Base-by-base conservation (phyloP, 164 flowering plant species). In the Chimonanthus praecox region DNA sequence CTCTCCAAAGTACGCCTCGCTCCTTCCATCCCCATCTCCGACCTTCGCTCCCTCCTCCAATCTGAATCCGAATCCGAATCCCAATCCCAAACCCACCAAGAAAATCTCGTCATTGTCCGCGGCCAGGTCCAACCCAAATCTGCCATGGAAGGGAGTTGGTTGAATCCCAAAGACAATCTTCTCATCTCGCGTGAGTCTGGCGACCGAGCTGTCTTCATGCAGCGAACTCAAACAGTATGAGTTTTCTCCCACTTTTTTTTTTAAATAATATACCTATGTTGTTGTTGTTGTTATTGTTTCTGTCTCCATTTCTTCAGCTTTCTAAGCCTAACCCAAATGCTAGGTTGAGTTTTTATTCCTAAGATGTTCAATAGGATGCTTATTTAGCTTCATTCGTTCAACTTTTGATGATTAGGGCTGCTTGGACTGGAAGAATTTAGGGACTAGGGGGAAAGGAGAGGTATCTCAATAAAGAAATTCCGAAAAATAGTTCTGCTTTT, bases 71-170 rank as follows among this genome's bases (percentile, higher is more conserved):
- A 72, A 69, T 62, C 80, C 6, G 77, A 49, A 49, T 16, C n/a
- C 20, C 49, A 16, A 20, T 21, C 64, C 58, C 47, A 46, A 65
- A 0, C 47, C 15, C 2, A 47, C 72, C 86, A 72, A 3, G 83
- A 49, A 0, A 76, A 74, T 69, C 69, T 92, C 15, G 87, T 90
- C 45, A 69, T 94, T 2, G 87, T 94, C 3, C 83, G 90, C 5
- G 98, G 97, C 33, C 20, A 64, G 21, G 97, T 94, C 3, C 89
- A 88, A 63, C 79, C 90, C 20, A 90, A 83, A 72, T 79, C 92
- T 4, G 65, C 82, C 16, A 80, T 83, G 7, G 94, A 84, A 7
- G 87, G 74, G 20, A 84, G 47, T 63, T 87, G 87, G 94, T 82
- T 77, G 75, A 74, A 74, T 49, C 72, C 77, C 61, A 76, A 76